Evolutionary conservation across 495 filamentous ascomycete species (phyloP).

Genomic region (Talaromyces stipitatus): DNA sequence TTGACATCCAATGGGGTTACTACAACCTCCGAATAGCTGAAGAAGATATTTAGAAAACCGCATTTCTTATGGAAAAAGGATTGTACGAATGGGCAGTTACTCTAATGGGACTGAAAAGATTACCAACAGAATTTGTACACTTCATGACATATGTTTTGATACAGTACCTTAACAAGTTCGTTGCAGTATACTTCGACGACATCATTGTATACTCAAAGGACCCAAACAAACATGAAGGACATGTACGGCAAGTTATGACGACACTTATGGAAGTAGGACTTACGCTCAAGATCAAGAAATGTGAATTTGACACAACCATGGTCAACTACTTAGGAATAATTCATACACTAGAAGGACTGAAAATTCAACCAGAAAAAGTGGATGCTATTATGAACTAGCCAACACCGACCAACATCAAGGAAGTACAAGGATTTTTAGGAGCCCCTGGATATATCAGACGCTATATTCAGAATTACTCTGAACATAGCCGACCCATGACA

Average conservation of each 20-base stretch:
- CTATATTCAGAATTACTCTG: slow-evolving; percentile 9
- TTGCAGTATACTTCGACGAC: slow-evolving; percentile 10
- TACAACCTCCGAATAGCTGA: slow-evolving; percentile 10
- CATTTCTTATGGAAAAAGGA: slow-evolving; percentile 12
- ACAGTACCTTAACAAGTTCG: slow-evolving; percentile 11
- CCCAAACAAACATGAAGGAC: slow-evolving; percentile 4
- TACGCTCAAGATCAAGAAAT: slow-evolving; percentile 11
- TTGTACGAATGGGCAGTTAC: slow-evolving; percentile 14
- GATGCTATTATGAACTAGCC: slow-evolving; percentile 6
- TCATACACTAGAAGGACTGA: no score
- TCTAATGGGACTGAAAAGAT: slow-evolving; percentile 12
- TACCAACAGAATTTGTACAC: slow-evolving; percentile 9
- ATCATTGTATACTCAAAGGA: slow-evolving; percentile 11
- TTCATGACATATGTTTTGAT: slow-evolving; percentile 8
- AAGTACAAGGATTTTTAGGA: slow-evolving; percentile 10
- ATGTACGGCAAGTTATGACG: slow-evolving; percentile 6
- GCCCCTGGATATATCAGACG: slow-evolving; percentile 12
- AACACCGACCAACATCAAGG: slow-evolving; percentile 7
- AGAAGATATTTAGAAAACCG: slow-evolving; percentile 13
- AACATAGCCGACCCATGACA: neutral
- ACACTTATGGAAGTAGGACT: slow-evolving; percentile 5
- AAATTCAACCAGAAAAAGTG: slow-evolving; percentile 10
- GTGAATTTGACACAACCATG: slow-evolving; percentile 9
- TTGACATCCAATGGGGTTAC: slow-evolving; percentile 15
- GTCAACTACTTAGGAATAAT: slow-evolving; percentile 9